Conservation (phyloP, 352 stramenopile species). For the Phytophthora cryptogea region DNA sequence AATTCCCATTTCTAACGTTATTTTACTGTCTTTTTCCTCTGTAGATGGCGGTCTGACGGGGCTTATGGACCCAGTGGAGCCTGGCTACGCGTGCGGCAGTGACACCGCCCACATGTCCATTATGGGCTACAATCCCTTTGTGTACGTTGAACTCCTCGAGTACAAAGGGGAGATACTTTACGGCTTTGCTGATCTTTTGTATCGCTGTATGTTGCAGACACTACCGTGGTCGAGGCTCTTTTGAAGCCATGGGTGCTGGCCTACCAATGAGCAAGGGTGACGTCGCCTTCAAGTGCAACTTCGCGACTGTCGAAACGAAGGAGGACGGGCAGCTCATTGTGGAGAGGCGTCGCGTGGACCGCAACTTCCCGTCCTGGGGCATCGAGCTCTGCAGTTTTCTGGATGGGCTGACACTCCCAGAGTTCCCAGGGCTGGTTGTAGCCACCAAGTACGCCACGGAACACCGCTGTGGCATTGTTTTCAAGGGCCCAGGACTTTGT, state of each 20-base stretch:
- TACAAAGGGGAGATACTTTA: neutral
- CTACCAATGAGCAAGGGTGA: conserved; percentile 85
- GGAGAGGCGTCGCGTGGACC: conserved; percentile 74
- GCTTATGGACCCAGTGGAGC: conserved; percentile 85
- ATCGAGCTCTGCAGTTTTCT: conserved; percentile 85
- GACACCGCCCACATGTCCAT: conserved; percentile 92
- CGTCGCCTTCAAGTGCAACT: conserved; percentile 91
- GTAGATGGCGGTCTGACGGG: conserved; percentile 77
- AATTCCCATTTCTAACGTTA: conserved; percentile 1
- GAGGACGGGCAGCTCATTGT: conserved; percentile 72
- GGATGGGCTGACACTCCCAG: conserved; percentile 57
- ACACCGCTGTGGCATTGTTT: conserved; percentile 87
- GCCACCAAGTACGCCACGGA: conserved; percentile 89
- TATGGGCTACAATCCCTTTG: conserved; percentile 83
- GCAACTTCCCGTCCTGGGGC: conserved; percentile 83
- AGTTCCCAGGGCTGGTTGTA: conserved; percentile 68
- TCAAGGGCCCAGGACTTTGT: conserved; percentile 77
- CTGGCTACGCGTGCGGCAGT: conserved; percentile 83
- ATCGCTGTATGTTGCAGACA: conserved; percentile 43
- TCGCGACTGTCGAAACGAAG: conserved; percentile 74
- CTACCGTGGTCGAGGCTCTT: conserved; percentile 85
- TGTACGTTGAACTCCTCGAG: conserved; percentile 40
- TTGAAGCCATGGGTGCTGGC: conserved; percentile 88
- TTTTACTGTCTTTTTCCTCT: neutral
- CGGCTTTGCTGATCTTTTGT: conserved; percentile 12